These are phyloP conservation scores for Theileria parva DNA, from an alignment of 169 alveolate genomes.

Conservation along the genomic window DNA sequence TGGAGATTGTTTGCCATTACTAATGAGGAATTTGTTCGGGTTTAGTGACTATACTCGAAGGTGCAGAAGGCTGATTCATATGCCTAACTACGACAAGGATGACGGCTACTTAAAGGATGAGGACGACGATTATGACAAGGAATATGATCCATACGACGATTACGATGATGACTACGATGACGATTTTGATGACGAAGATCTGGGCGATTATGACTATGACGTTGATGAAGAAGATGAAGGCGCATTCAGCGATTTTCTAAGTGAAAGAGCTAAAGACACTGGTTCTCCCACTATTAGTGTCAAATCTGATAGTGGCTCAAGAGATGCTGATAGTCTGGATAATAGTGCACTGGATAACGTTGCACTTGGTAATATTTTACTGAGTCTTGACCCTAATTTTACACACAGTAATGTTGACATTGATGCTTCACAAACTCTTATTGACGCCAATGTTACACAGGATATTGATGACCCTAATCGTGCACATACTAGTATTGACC, in stretches of 20 bases:
- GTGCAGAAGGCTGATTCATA: slow-evolving; percentile 29
- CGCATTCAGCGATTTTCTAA: not conserved
- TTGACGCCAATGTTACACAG: not conserved
- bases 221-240: not conserved
- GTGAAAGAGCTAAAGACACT: not conserved
- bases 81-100: slow-evolving; percentile 43
- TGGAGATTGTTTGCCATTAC: slow-evolving; percentile 61
- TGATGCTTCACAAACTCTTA: too few species aligned
- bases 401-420: too few species aligned
- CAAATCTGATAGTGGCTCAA: not conserved
- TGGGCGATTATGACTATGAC: not conserved
- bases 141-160: not conserved
- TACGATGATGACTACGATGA: slow-evolving; percentile 2
- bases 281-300: not conserved
- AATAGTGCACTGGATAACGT: too few species aligned
- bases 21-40: slow-evolving; percentile 51
- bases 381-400: too few species aligned
- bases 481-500: too few species aligned
- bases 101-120: not conserved
- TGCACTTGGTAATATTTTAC: too few species aligned
- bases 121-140: slow-evolving; percentile 4
- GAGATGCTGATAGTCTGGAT: too few species aligned
- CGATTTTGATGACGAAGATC: not conserved
- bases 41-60: slow-evolving; percentile 34
- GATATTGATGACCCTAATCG: too few species aligned